Percentiles rank a stretch among this genome's conserved stretches.
These are phyloP conservation scores for Boletus semigastroideus DNA, from an alignment of 1,284 basidiomycete genomes.

Conservation along the genomic window DNA sequence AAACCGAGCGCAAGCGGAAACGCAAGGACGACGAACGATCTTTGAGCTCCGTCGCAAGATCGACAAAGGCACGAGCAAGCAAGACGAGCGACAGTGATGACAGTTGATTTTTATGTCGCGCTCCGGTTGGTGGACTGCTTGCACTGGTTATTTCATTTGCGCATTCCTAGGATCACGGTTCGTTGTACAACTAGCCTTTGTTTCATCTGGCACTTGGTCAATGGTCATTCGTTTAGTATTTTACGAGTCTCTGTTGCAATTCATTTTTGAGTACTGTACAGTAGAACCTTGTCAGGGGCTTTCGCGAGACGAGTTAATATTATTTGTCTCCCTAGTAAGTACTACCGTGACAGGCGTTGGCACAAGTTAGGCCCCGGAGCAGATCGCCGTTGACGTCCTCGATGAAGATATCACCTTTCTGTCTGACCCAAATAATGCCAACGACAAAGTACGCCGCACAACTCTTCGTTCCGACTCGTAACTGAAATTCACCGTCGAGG, in stretches of 20 bases:
- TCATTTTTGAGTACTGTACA: not conserved
- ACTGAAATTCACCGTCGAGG: no score
- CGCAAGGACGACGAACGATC: constrained; percentile 39
- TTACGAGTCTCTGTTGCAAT: constrained; percentile 19
- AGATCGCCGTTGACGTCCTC: no score
- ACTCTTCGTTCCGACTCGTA: no score
- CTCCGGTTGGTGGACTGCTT: not conserved
- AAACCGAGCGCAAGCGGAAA: constrained; percentile 62
- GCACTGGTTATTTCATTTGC: constrained; percentile 9
- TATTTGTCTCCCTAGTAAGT: no score
- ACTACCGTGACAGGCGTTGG: no score
- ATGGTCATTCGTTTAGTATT: constrained; percentile 7
- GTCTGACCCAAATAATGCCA: no score
- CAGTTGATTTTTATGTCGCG: constrained; percentile 10
- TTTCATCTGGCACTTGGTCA: constrained; percentile 2
- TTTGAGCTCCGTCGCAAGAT: constrained; percentile 7
- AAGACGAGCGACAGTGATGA: constrained; percentile 30
- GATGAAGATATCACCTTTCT: no score
- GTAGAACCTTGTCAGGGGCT: no score
- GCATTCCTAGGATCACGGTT: constrained; percentile 4
- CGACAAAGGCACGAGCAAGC: constrained; percentile 1
- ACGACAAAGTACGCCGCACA: no score
- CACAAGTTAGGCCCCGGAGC: no score
- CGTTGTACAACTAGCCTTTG: constrained; percentile 19
- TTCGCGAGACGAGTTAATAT: no score